phyloP scores from a whole-genome alignment of 768 basidiomycete genomes.

The Infundibulicybe gibba region DNA sequence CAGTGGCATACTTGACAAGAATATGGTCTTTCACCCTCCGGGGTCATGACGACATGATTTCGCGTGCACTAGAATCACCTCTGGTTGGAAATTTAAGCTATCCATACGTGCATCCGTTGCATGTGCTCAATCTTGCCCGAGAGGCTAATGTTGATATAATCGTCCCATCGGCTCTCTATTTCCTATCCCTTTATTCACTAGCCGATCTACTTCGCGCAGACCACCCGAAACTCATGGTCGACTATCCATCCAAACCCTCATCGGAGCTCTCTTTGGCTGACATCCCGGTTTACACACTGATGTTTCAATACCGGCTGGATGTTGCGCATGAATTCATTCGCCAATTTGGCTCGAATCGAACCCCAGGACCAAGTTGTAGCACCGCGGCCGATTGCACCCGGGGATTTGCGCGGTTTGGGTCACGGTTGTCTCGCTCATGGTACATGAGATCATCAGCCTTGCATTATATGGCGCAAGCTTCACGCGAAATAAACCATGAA shows the following conservation, averaged over 20 bases:
- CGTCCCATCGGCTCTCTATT: conserved; percentile 50
- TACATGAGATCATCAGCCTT: conserved; percentile 46
- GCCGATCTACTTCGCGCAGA: conserved; percentile 42
- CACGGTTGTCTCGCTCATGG: conserved; percentile 45
- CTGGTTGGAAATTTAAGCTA: conserved; percentile 42
- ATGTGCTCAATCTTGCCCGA: conserved; percentile 52
- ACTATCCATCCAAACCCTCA: conserved; percentile 48
- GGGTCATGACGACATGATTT: conserved; percentile 56
- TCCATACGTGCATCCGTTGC: conserved; percentile 56
- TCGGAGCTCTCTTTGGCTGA: conserved; percentile 37
- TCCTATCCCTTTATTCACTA: conserved; percentile 55
- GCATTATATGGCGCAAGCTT: conserved; percentile 49
- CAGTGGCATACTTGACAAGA: conserved; percentile 41
- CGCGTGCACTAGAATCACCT: conserved; percentile 39
- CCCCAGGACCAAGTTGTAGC: conserved; percentile 23
- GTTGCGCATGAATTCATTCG: conserved; percentile 46
- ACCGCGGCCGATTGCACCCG: conserved; percentile 28
- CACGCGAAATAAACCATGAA: conserved; percentile 32
- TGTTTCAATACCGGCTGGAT: conserved; percentile 54
- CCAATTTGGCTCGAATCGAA: conserved; percentile 30
- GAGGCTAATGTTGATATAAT: conserved; percentile 44
- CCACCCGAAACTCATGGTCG: conserved; percentile 47
- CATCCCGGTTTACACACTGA: conserved; percentile 47
- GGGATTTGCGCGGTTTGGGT: conserved; percentile 38
- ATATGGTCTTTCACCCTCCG: conserved; percentile 53